Evolutionary conservation across 495 filamentous ascomycete species (phyloP).

Genomic region (Tuber magnatum): DNA sequence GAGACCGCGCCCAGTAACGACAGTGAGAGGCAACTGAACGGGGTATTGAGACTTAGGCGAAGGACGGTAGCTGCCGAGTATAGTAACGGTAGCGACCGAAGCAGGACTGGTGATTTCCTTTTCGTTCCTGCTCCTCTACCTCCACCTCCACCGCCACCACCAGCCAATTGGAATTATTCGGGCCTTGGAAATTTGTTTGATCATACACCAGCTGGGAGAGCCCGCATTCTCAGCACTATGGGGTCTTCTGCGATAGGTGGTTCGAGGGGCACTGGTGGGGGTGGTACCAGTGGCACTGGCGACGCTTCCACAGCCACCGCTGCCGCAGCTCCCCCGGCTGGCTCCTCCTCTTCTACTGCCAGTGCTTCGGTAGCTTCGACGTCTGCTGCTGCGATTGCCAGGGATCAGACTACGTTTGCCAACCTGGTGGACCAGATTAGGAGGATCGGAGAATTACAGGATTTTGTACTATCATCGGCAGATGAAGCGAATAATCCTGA

Average conservation of each 20-base stretch:
- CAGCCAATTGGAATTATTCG: conserved; percentile 15
- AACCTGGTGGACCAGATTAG: conserved; percentile 38
- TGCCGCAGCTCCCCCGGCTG: background rate
- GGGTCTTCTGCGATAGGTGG: background rate
- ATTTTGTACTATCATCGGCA: conserved; percentile 30
- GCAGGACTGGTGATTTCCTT: background rate
- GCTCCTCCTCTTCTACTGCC: background rate
- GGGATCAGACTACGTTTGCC: conserved; percentile 32
- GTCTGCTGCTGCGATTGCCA: conserved; percentile 4
- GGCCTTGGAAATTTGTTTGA: conserved; percentile 19
- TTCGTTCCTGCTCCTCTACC: background rate
- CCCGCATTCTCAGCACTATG: conserved; percentile 21
- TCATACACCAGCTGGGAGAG: conserved; percentile 32
- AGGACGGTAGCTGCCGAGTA: conserved; percentile 14
- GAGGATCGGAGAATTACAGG: conserved; percentile 37
- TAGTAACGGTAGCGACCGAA: conserved; percentile 2
- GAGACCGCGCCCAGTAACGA: conserved; percentile 31
- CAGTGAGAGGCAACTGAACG: conserved; percentile 26
- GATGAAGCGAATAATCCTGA: conserved; percentile 10
- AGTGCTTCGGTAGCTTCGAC: background rate
- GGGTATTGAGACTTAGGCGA: conserved; percentile 24
- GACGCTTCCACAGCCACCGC: conserved; percentile 8
- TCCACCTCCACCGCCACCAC: background rate
- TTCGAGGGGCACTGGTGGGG: background rate
- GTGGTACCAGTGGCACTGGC: background rate